phyloP scores from a whole-genome alignment of 148 eudicot species.

The Pouteria glomerata region DNA sequence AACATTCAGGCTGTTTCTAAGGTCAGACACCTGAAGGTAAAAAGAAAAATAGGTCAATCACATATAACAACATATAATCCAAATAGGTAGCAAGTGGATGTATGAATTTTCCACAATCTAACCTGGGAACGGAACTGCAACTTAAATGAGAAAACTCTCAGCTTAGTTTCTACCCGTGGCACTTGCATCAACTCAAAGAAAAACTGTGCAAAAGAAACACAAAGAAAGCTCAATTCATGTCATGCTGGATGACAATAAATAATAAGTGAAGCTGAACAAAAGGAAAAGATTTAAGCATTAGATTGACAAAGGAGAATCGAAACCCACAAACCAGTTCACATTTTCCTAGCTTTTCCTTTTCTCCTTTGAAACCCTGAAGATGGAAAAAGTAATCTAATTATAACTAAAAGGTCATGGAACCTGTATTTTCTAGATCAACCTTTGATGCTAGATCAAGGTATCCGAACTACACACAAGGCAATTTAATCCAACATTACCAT shows the following conservation, averaged over 20 bases:
- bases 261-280: neutral
- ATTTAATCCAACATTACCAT: neutral
- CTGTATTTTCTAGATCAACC: neutral
- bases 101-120: conserved; percentile 14
- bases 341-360: conserved; percentile 73
- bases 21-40: conserved; percentile 62
- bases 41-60: neutral
- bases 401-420: neutral
- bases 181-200: conserved; percentile 86
- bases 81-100: conserved; percentile 2
- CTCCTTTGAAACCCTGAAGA: conserved; percentile 80
- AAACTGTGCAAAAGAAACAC: conserved; percentile 42
- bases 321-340: conserved; percentile 73
- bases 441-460: neutral
- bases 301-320: neutral
- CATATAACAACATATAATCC: neutral
- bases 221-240: neutral
- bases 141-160: conserved; percentile 87
- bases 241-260: neutral
- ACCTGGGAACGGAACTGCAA: conserved; percentile 80
- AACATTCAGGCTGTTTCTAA: conserved; percentile 52
- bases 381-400: conserved; percentile 2
- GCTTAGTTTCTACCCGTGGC: conserved; percentile 80
- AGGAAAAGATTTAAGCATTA: neutral
- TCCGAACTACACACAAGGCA: neutral